Conservation (phyloP, 164 flowering plant genomes). For the Tetrastigma voinierianum region DNA sequence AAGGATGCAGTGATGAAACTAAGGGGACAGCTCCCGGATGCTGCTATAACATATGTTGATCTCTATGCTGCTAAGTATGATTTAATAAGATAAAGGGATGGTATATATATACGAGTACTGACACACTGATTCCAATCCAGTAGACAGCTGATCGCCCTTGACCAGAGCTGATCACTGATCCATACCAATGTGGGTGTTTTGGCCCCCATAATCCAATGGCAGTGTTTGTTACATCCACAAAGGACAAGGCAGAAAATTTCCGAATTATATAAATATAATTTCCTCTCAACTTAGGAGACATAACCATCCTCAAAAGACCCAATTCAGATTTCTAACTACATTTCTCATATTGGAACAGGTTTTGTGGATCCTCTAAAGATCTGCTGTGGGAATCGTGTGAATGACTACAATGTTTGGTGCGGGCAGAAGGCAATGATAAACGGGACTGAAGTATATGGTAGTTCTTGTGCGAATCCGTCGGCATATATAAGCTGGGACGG, state of each 20-base stretch:
- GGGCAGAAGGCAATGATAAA: slow-evolving; percentile 40
- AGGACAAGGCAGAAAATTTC: no score
- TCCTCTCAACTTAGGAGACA: no score
- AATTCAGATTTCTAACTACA: background rate
- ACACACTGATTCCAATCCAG: no score
- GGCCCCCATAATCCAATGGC: no score
- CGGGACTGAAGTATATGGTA: slow-evolving; percentile 38
- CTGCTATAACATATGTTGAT: slow-evolving; percentile 55
- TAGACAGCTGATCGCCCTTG: no score
- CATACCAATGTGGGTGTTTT: no score
- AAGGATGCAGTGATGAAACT: slow-evolving; percentile 41
- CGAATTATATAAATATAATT: no score
- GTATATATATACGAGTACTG: no score
- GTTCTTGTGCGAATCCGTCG: slow-evolving; percentile 41
- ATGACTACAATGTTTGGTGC: slow-evolving; percentile 44
- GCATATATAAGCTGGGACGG: slow-evolving; percentile 66
- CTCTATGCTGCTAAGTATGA: slow-evolving; percentile 49
- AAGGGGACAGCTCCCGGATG: slow-evolving; percentile 46
- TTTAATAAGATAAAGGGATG: no score
- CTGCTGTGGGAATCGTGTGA: slow-evolving; percentile 63
- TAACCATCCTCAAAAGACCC: slow-evolving; percentile 7
- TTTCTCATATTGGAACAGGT: slow-evolving; percentile 28
- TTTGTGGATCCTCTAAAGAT: slow-evolving; percentile 49
- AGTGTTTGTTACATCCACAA: no score
- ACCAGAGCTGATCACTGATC: no score